Evolutionary conservation across 371 early-diverging fungal species (phyloP).

Genomic region (Rhizopus sp.): DNA sequence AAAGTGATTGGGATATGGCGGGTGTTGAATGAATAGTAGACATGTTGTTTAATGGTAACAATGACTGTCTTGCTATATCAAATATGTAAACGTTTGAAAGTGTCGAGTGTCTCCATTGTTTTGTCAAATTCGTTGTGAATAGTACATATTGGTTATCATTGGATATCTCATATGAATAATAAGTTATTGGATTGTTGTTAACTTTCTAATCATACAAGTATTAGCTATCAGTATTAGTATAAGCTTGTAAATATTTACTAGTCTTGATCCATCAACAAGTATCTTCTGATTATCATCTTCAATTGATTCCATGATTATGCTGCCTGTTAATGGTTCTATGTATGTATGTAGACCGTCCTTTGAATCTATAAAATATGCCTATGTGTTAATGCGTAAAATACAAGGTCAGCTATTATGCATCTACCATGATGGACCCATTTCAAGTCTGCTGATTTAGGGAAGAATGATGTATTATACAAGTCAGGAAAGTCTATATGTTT

Average conservation of each 20-base stretch:
- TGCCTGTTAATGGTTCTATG: constrained; percentile 36
- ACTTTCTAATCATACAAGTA: constrained; percentile 15
- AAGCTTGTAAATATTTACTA: constrained; percentile 18
- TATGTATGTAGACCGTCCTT: constrained; percentile 56
- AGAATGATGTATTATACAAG: constrained; percentile 54
- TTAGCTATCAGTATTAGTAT: neutral
- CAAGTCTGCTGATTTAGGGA: constrained; percentile 37
- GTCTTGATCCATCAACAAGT: constrained; percentile 31
- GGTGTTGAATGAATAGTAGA: constrained; percentile 35
- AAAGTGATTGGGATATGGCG: constrained; percentile 65
- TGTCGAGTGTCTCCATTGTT: constrained; percentile 84
- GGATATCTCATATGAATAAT: constrained; percentile 63
- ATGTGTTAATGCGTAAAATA: neutral
- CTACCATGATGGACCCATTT: constrained; percentile 58
- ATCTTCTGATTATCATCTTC: constrained; percentile 27
- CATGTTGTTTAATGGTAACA: constrained; percentile 60
- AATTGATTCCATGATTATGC: constrained; percentile 48
- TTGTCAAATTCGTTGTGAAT: constrained; percentile 64
- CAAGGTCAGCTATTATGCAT: neutral
- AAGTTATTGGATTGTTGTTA: constrained; percentile 23
- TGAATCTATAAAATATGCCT: constrained; percentile 26
- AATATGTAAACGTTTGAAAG: constrained; percentile 80
- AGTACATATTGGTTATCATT: constrained; percentile 79
- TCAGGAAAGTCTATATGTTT: constrained; percentile 53
- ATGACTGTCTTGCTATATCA: constrained; percentile 54